A percentile compares a stretch with the other conserved stretches of the same genome.
Evolutionary conservation across 163 green algal genomes (phyloP).

Genomic region (Dunaliella salina): DNA sequence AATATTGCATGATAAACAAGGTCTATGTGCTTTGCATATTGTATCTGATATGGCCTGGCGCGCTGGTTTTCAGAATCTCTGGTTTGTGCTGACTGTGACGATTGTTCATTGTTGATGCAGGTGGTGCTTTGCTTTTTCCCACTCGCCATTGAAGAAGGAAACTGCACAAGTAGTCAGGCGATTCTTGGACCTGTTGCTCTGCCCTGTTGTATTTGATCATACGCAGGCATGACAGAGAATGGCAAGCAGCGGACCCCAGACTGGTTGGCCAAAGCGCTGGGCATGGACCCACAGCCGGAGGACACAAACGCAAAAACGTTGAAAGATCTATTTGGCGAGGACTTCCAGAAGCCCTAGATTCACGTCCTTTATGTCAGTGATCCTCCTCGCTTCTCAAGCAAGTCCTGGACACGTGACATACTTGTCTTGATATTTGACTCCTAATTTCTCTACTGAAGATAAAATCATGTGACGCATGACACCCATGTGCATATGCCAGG

Average conservation of each 20-base stretch:
- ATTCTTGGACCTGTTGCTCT: not conserved
- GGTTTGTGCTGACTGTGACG: not conserved
- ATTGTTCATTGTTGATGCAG: not conserved
- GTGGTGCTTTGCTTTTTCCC: too few relatives aligned
- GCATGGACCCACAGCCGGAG: slow-evolving; percentile 22
- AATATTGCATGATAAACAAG: too few relatives aligned
- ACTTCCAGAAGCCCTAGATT: not conserved
- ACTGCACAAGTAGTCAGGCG: not conserved
- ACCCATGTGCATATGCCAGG: too few relatives aligned
- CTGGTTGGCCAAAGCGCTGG: slow-evolving; percentile 47
- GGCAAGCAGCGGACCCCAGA: slow-evolving; percentile 46
- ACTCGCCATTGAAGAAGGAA: too few relatives aligned
- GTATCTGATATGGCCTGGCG: too few relatives aligned
- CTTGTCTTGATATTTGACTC: too few relatives aligned
- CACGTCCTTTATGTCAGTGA: not conserved
- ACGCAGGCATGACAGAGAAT: slow-evolving; percentile 43
- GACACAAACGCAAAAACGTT: slow-evolving; percentile 12
- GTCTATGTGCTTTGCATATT: too few relatives aligned
- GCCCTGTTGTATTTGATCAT: not conserved
- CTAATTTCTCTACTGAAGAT: too few relatives aligned
- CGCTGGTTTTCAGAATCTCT: too few relatives aligned
- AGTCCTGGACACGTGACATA: too few relatives aligned
- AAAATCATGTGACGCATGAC: too few relatives aligned
- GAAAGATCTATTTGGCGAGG: slow-evolving; percentile 13
- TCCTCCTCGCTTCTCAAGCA: not conserved